Conservation (phyloP, 1,139 yeast genomes). For the Debaryomyces robertsiae region DNA sequence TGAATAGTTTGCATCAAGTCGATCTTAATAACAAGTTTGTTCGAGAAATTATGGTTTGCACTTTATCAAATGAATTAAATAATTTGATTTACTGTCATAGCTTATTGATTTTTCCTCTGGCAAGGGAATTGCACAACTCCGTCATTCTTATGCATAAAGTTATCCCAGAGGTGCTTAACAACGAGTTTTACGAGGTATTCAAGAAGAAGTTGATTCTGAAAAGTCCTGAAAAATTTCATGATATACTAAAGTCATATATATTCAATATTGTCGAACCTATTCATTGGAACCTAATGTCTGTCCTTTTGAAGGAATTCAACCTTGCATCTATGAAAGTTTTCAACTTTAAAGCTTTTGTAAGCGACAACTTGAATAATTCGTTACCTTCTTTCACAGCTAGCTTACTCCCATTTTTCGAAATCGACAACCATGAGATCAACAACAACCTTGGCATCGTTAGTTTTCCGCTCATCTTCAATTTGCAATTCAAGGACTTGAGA, state of each 20-base stretch:
- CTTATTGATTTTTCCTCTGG: slow-evolving; percentile 37
- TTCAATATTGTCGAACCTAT: slow-evolving; percentile 38
- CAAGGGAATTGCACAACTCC: slow-evolving; percentile 48
- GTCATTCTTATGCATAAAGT: slow-evolving; percentile 49
- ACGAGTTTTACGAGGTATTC: slow-evolving; percentile 35
- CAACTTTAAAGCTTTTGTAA: slow-evolving; percentile 15
- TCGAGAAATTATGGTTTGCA: slow-evolving; percentile 38
- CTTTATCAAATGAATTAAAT: slow-evolving; percentile 48
- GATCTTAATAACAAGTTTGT: slow-evolving; percentile 28
- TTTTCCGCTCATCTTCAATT: slow-evolving; percentile 46
- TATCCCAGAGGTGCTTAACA: slow-evolving; percentile 25
- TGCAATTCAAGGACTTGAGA: slow-evolving; percentile 26
- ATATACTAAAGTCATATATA: slow-evolving; percentile 43
- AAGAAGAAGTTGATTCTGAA: slow-evolving; percentile 46
- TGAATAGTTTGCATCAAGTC: slow-evolving; percentile 33
- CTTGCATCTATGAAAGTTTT: slow-evolving; percentile 13
- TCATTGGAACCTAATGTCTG: slow-evolving; percentile 43
- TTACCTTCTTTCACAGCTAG: slow-evolving; percentile 12
- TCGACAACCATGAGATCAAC: slow-evolving; percentile 32
- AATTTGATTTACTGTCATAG: slow-evolving; percentile 32
- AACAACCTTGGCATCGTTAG: slow-evolving; percentile 47
- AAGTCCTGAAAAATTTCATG: slow-evolving; percentile 49
- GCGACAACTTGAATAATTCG: slow-evolving; percentile 15
- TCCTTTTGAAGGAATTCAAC: slow-evolving; percentile 45
- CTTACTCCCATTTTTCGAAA: slow-evolving; percentile 22